Conservation (phyloP, 495 filamentous ascomycete genomes). For the Apodospora peruviana region DNA sequence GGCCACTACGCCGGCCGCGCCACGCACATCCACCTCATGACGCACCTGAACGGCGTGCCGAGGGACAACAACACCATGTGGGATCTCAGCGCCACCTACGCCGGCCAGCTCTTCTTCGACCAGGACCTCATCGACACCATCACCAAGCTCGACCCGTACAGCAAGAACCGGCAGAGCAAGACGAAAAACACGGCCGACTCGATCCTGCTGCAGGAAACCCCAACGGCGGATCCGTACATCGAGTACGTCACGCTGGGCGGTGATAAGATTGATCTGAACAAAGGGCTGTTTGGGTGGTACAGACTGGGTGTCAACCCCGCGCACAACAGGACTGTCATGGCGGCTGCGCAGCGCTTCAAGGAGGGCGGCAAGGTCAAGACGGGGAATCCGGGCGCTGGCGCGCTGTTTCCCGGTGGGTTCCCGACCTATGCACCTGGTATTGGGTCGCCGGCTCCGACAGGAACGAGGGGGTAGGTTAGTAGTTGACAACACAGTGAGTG, state of each 20-base stretch:
- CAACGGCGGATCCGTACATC: slow-evolving; percentile 43
- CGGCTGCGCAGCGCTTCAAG: neutral
- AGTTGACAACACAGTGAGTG: too few species aligned
- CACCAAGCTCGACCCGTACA: slow-evolving; percentile 50
- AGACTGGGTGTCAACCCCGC: slow-evolving; percentile 44
- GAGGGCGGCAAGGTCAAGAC: neutral
- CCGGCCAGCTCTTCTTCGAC: slow-evolving; percentile 61
- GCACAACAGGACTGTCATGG: neutral
- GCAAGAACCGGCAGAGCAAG: slow-evolving; percentile 44
- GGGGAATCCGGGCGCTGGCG: neutral
- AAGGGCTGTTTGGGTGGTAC: slow-evolving; percentile 54
- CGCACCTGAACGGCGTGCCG: slow-evolving; percentile 37
- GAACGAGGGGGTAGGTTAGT: too few species aligned
- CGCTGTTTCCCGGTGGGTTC: neutral
- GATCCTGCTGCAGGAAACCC: slow-evolving; percentile 36
- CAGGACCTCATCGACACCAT: slow-evolving; percentile 51
- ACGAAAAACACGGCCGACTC: slow-evolving; percentile 45
- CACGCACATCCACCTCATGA: slow-evolving; percentile 40
- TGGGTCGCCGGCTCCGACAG: too few species aligned
- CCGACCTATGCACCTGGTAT: neutral
- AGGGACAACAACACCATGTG: slow-evolving; percentile 41
- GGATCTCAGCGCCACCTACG: slow-evolving; percentile 43
- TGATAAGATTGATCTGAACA: slow-evolving; percentile 31
- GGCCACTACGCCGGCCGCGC: slow-evolving; percentile 50
- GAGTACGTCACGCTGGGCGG: slow-evolving; percentile 51